Conservation (phyloP, 2,329 filamentous ascomycete species). For the Juglanconis sp. region DNA sequence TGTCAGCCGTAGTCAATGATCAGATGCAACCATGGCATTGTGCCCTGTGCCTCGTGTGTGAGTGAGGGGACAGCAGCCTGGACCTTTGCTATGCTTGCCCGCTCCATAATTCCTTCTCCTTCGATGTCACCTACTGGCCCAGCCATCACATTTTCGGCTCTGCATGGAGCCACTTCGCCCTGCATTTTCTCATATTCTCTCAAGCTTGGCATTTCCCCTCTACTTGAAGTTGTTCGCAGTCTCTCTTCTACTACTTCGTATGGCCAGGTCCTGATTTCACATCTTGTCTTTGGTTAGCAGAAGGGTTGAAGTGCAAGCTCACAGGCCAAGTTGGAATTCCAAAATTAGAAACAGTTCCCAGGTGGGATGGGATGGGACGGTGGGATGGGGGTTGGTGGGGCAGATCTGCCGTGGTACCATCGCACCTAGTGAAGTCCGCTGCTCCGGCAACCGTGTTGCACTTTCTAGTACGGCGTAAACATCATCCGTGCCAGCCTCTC, state of each 20-base stretch:
- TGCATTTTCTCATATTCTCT: not conserved
- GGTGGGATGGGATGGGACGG: not conserved
- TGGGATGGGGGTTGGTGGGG: not conserved
- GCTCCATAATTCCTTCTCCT: not conserved
- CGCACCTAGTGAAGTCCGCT: not conserved
- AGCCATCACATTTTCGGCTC: not conserved
- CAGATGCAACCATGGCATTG: not conserved
- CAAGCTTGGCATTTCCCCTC: not conserved
- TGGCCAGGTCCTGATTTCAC: too few species aligned
- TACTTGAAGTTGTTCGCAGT: not conserved
- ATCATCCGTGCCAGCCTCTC: not conserved
- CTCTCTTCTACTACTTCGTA: not conserved
- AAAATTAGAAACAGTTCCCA: too few species aligned
- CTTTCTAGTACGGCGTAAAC: conserved; percentile 3
- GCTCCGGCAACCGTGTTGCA: conserved; percentile 1
- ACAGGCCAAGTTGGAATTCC: too few species aligned
- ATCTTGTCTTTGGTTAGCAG: too few species aligned
- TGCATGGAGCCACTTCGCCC: not conserved
- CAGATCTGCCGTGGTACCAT: too few species aligned
- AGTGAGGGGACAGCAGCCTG: not conserved
- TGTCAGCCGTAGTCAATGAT: too few species aligned
- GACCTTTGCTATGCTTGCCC: not conserved
- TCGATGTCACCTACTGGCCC: not conserved
- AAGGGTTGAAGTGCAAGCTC: too few species aligned
- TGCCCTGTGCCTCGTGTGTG: not conserved